Conservation (phyloP, 768 basidiomycete genomes). For the Mycena leptocephala region DNA sequence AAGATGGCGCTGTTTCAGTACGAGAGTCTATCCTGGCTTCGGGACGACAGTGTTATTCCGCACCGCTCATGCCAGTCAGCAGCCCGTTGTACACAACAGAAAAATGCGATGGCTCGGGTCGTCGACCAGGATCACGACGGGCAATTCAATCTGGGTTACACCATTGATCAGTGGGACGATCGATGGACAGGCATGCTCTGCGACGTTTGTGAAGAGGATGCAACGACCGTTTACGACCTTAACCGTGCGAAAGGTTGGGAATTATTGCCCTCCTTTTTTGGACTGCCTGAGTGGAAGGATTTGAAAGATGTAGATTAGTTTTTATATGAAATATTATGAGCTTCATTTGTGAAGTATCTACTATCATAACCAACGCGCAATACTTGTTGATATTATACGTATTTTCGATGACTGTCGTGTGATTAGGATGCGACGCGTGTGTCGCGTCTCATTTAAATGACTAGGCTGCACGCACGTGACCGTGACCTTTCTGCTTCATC, state of each 20-base stretch:
- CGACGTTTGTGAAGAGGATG: constrained; percentile 3
- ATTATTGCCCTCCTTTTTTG: constrained; percentile 18
- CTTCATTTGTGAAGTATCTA: too few relatives aligned
- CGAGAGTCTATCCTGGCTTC: background rate
- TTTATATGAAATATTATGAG: background rate
- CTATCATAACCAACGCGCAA: too few relatives aligned
- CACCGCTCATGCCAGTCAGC: background rate
- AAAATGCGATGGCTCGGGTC: constrained; percentile 6
- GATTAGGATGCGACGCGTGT: too few relatives aligned
- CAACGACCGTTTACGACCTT: background rate
- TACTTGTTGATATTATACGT: too few relatives aligned
- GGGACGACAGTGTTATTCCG: background rate
- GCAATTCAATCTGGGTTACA: constrained; percentile 13
- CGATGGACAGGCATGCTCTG: constrained; percentile 3
- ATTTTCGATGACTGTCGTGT: too few relatives aligned
- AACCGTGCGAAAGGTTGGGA: constrained; percentile 3
- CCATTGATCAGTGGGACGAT: constrained; percentile 20
- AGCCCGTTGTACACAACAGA: background rate
- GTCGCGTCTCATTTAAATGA: too few relatives aligned
- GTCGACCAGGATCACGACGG: constrained; percentile 16
- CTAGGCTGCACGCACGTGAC: too few relatives aligned
- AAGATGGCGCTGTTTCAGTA: constrained; percentile 17
- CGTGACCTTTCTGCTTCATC: too few relatives aligned
- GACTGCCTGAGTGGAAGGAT: constrained; percentile 17
- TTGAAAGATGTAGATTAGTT: constrained; percentile 11